phyloP scores from a whole-genome alignment of 2,329 filamentous ascomycete genomes.

The Tympanopsis confertula region DNA sequence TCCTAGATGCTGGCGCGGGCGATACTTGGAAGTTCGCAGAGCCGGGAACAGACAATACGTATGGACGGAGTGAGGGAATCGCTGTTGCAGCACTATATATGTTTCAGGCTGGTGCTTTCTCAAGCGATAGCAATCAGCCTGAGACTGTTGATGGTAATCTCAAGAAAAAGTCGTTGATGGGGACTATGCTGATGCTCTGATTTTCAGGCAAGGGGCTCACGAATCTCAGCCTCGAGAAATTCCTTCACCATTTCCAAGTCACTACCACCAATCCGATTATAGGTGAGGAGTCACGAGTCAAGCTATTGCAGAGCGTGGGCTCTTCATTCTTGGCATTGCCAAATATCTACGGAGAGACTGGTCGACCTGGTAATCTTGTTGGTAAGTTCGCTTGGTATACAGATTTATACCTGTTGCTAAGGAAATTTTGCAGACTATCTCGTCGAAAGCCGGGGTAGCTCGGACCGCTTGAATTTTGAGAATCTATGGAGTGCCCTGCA shows the following conservation, averaged over 20 bases:
- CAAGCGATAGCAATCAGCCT: constrained; percentile 6
- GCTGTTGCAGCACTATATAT: constrained; percentile 37
- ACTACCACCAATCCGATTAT: constrained; percentile 29
- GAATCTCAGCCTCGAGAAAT: constrained; percentile 15
- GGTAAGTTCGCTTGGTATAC: constrained; percentile 22
- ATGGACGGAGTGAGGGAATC: constrained; percentile 35
- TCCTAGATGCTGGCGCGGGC: constrained; percentile 42
- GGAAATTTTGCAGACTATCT: constrained; percentile 23
- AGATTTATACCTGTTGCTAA: too few species aligned
- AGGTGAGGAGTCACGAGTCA: constrained; percentile 27
- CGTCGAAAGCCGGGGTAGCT: constrained; percentile 11
- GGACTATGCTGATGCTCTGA: not conserved
- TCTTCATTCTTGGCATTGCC: constrained; percentile 22
- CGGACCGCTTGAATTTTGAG: constrained; percentile 21
- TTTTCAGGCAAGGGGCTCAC: constrained; percentile 18
- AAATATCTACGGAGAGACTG: constrained; percentile 25
- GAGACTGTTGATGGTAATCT: constrained; percentile 21
- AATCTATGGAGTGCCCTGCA: constrained; percentile 30
- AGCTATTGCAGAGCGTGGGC: constrained; percentile 27
- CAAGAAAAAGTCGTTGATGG: too few species aligned
- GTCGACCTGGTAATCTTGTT: constrained; percentile 33
- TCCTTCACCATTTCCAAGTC: constrained; percentile 30
- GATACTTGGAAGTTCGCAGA: constrained; percentile 34
- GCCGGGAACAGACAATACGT: constrained; percentile 17
- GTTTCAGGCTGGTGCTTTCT: constrained; percentile 30